phyloP scores from a whole-genome alignment of 345 rosid species.

The Camelina hispida region DNA sequence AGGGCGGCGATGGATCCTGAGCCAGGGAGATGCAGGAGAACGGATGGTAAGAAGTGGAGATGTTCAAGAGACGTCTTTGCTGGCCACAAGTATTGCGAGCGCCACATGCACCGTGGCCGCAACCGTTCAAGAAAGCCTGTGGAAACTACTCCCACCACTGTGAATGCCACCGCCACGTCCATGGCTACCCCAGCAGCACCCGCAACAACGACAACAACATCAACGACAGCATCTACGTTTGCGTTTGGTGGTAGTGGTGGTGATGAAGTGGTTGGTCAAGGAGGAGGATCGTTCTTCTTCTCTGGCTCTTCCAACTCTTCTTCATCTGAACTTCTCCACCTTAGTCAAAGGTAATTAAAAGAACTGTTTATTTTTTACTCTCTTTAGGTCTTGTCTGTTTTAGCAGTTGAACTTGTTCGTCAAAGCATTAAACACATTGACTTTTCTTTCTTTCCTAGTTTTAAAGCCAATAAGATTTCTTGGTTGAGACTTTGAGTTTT shows the following conservation, averaged over 20 bases:
- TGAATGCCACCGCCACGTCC: conserved; percentile 37
- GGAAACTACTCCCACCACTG: conserved; percentile 82
- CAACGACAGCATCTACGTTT: conserved; percentile 33
- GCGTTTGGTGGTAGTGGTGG: conserved; percentile 44
- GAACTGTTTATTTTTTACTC: conserved; percentile 8
- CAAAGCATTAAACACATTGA: conserved; percentile 28
- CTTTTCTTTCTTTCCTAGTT: conserved; percentile 24
- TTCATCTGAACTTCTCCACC: conserved; percentile 63
- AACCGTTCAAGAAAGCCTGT: conserved; percentile 99
- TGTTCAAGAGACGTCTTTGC: conserved; percentile 93
- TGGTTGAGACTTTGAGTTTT: conserved; percentile 23
- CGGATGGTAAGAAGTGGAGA: conserved; percentile 99
- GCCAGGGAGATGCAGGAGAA: conserved; percentile 97
- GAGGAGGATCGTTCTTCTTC: conserved; percentile 54
- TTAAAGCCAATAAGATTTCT: conserved; percentile 24
- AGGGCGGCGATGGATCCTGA: conserved; percentile 93
- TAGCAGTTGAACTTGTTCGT: conserved; percentile 34
- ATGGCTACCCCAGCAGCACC: conserved; percentile 47
- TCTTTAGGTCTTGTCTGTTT: conserved; percentile 15
- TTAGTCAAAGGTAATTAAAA: conserved; percentile 57
- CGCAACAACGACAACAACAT: not conserved
- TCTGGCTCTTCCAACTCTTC: conserved; percentile 62
- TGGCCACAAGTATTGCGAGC: conserved; percentile 97
- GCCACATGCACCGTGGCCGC: conserved; percentile 99
- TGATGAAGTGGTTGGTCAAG: conserved; percentile 48